A percentile compares a stretch with the other conserved stretches of the same genome.
These are phyloP conservation scores for Hortiboletus campestris DNA, from an alignment of 768 basidiomycete genomes.

Conservation along the genomic window DNA sequence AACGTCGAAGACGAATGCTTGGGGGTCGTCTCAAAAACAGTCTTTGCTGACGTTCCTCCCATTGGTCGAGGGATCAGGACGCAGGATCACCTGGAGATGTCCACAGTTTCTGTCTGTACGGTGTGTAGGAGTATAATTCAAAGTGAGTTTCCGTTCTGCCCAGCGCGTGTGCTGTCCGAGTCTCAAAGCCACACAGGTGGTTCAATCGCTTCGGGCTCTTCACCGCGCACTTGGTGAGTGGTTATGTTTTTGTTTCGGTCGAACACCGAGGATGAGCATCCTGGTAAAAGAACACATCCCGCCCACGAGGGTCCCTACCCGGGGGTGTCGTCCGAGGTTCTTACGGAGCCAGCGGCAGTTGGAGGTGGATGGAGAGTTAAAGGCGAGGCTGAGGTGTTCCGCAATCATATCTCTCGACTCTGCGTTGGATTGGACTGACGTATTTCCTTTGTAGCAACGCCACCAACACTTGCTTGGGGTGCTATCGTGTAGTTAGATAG, in stretches of 20 bases:
- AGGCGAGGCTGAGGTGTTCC: slow-evolving; percentile 82
- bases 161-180: background rate
- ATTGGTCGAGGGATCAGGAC: slow-evolving; percentile 84
- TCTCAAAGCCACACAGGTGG: background rate
- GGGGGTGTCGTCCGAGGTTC: slow-evolving; percentile 31
- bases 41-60: slow-evolving; percentile 90
- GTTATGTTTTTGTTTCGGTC: slow-evolving; percentile 12
- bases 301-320: slow-evolving; percentile 37
- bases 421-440: slow-evolving; percentile 1
- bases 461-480: too few species aligned
- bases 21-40: slow-evolving; percentile 77
- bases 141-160: slow-evolving; percentile 9
- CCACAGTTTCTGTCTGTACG: slow-evolving; percentile 41
- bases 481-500: too few species aligned
- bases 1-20: slow-evolving; percentile 64
- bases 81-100: slow-evolving; percentile 90
- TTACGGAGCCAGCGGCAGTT: slow-evolving; percentile 35
- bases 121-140: slow-evolving; percentile 4
- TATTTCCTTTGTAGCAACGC: background rate
- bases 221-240: slow-evolving; percentile 31
- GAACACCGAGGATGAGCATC: slow-evolving; percentile 69
- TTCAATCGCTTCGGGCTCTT: too few species aligned
- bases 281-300: slow-evolving; percentile 90
- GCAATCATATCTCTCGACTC: background rate
- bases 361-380: slow-evolving; percentile 77